Conservation (phyloP, 73 alveolate genomes). For the Breviolum minutum region DNA sequence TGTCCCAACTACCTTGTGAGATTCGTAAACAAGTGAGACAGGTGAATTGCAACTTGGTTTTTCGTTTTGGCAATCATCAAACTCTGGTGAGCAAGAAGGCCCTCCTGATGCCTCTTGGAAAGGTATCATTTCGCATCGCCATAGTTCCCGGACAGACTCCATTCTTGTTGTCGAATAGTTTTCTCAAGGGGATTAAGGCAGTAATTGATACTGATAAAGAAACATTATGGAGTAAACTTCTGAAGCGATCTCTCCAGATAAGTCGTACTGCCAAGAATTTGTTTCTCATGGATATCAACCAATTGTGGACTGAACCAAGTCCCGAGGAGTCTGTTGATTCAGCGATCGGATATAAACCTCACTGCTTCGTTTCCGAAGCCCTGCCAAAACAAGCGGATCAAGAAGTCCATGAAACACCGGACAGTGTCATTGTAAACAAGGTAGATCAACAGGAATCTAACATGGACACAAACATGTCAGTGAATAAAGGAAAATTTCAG, state of each 20-base stretch:
- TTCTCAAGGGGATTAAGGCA: not conserved
- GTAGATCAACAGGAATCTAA: no score
- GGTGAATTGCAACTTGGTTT: not conserved
- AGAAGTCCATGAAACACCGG: no score
- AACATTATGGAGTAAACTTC: not conserved
- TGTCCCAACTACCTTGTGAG: not conserved
- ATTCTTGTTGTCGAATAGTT: not conserved
- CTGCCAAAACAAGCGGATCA: no score
- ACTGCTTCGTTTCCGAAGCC: no score
- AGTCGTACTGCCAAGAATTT: not conserved
- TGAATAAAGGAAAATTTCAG: no score
- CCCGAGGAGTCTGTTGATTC: no score
- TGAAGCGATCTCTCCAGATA: not conserved
- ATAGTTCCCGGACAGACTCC: not conserved
- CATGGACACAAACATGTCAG: no score
- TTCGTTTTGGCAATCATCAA: not conserved
- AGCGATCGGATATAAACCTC: no score
- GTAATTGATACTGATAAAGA: not conserved
- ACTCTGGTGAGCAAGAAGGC: not conserved
- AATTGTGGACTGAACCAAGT: no score
- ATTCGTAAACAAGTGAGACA: not conserved
- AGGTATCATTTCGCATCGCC: not conserved
- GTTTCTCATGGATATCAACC: not conserved
- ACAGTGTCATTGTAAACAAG: no score
- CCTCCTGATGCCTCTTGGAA: not conserved